Evolutionary conservation across 2,329 filamentous ascomycete genomes (phyloP), one percentile per base, ranked within the genome.

Genomic region (Diplocarpon rosae): DNA sequence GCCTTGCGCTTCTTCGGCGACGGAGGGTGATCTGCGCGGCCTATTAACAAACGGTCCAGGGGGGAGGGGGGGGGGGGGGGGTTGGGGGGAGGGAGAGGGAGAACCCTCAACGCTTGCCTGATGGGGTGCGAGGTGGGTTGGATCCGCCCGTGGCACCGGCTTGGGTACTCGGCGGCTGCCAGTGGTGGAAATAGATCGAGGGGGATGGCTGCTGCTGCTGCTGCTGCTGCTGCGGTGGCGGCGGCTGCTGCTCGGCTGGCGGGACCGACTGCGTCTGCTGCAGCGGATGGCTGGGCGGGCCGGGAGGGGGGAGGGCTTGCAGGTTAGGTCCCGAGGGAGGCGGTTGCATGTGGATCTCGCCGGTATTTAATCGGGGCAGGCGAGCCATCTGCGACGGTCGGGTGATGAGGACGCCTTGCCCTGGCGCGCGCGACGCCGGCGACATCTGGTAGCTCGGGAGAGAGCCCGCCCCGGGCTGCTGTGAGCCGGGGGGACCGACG

Each of bases 171-270:
- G 88, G 88, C 37, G 88, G 88, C 48, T 90, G 84, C 87, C 88
- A 95, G 61, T 94, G 86, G 60, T 94, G 86, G 62, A 95, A 95
- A 63, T 86, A 92, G 38, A 94, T 84, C 16, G 81, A 83, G 0
- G 83, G 79, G 33, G 83, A 85, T 14, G 78, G 73, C 37, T 59
- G 56, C 16, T 53, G 36, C 51, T 80, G 76, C 53, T 83, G 74
- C 47, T 74, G 72, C 37, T 54, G n/a, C n/a, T n/a, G n/a, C n/a
- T n/a, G n/a, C n/a, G 83, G 85, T 14, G 78, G 73, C 37, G 58
- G 56, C 16, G 52, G 36, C 51, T 80, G 76, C 53, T 83, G 74
- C 47, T 74, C n/a, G n/a, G n/a, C n/a, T n/a, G n/a, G 72, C 37
- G 53, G 54, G 39, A 65, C 65, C 7, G 69, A 65, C 43, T 77